These are phyloP conservation scores for Euphrasia arctica DNA, from an alignment of 305 asterid species.

Conservation along the genomic window DNA sequence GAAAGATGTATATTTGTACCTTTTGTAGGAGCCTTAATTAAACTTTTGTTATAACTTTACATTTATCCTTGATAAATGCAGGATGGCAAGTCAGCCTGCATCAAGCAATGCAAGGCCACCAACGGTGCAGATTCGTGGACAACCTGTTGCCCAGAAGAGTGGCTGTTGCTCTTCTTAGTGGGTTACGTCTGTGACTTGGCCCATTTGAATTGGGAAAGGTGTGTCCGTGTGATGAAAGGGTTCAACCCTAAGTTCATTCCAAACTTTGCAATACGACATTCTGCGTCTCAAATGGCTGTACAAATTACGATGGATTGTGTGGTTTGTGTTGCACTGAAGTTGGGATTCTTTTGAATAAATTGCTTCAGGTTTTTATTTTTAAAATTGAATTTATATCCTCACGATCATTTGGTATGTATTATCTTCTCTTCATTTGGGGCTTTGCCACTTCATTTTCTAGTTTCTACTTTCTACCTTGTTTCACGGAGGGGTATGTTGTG, in stretches of 20 bases:
- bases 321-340: constrained; percentile 30
- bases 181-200: constrained; percentile 17
- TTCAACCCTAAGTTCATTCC: constrained; percentile 22
- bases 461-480: no score
- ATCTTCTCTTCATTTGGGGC: no score
- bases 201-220: constrained; percentile 20
- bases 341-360: constrained; percentile 34
- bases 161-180: constrained; percentile 59
- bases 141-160: constrained; percentile 56
- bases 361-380: constrained; percentile 1
- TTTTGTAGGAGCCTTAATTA: background rate
- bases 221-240: constrained; percentile 24
- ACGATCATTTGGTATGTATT: no score
- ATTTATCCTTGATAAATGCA: constrained; percentile 23
- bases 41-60: background rate
- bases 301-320: constrained; percentile 38
- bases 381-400: background rate
- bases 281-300: constrained; percentile 39
- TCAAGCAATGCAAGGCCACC: constrained; percentile 47
- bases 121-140: constrained; percentile 59
- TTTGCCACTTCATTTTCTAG: no score
- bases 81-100: constrained; percentile 67
- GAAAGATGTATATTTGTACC: background rate
- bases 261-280: constrained; percentile 38
- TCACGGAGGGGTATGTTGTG: no score